Evolutionary conservation across 1,284 basidiomycete genomes (phyloP), one percentile per base, ranked within the genome.

Genomic region (Meira nashicola): DNA sequence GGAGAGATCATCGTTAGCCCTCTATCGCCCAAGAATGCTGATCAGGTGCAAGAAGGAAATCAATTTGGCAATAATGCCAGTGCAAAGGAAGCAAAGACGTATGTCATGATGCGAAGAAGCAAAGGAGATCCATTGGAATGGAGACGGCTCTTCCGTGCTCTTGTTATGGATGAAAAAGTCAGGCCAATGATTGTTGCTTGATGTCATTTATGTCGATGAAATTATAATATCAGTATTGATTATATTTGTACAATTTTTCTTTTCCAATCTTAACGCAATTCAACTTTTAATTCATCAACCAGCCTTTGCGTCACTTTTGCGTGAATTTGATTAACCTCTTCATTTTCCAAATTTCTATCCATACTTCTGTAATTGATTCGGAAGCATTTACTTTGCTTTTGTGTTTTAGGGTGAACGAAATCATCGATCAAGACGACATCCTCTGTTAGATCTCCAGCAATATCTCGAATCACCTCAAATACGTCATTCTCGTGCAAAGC

Each of bases 361-460:
- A 98, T 96, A 39, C 92, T 95, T 56, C 93, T 83, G 79, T 97
- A 99, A 73, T 91, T 92, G 65, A 98, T 85, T 51, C 94, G 84
- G 80, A 92, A 97, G 78, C 92, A 93, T 65, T 88, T 81, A 68
- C 90, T 93, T 64, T 83, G 84, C 52, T 86, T 84, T 25, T 84
- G 82, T 4, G 91, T 91, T 80, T 91, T 94, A 0, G 92, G 92
- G 79, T 99, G 92, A 12, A 83, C 83, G 79, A 97, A 99, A 53
- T 86, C 83, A 80, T 99, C 95, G 71, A 95, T 89, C 81, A 88
- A 83, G 73, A 88, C 85, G 5, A 98, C 93, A 67, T 90, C 88
- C 78, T 98, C 94, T 0, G 89, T 91, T 57, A 94, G 73, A 78
- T 97, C 93, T 1, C 92, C 92, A 0, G 90, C 92, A 7, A 88